phyloP scores from a whole-genome alignment of 192 early-diverging fungal species.

The Coemansia reversa region DNA sequence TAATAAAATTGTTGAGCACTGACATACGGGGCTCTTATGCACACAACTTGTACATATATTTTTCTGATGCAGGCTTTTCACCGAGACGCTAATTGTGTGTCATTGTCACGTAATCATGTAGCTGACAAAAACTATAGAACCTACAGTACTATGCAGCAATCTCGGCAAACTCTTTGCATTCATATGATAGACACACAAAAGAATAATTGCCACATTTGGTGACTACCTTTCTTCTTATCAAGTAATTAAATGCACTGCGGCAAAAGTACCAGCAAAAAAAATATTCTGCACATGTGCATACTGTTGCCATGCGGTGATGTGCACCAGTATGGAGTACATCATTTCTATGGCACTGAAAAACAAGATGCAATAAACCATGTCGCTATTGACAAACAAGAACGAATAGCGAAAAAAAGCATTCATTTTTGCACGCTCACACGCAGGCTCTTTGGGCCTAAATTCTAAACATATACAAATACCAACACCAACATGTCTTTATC shows the following conservation, averaged over 20 bases:
- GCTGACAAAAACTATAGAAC: too few species aligned
- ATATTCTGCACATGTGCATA: slow-evolving; percentile 3
- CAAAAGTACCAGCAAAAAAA: too few species aligned
- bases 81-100: too few species aligned
- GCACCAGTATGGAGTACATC: too few species aligned
- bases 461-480: not conserved
- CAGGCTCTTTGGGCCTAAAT: not conserved
- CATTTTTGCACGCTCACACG: not conserved
- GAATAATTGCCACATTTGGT: slow-evolving; percentile 6
- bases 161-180: slow-evolving; percentile 11
- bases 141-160: slow-evolving; percentile 7
- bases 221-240: slow-evolving; percentile 4
- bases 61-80: too few species aligned
- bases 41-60: too few species aligned
- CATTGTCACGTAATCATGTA: too few species aligned
- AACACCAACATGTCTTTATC: not conserved
- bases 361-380: too few species aligned
- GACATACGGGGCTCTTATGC: too few species aligned
- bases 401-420: not conserved
- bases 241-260: slow-evolving; percentile 17
- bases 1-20: too few species aligned
- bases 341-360: too few species aligned
- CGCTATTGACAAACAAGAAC: too few species aligned
- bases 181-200: slow-evolving; percentile 1
- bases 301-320: slow-evolving; percentile 1